These are phyloP conservation scores for Podila verticillata DNA, from an alignment of 192 early-diverging fungal species.

Conservation along the genomic window DNA sequence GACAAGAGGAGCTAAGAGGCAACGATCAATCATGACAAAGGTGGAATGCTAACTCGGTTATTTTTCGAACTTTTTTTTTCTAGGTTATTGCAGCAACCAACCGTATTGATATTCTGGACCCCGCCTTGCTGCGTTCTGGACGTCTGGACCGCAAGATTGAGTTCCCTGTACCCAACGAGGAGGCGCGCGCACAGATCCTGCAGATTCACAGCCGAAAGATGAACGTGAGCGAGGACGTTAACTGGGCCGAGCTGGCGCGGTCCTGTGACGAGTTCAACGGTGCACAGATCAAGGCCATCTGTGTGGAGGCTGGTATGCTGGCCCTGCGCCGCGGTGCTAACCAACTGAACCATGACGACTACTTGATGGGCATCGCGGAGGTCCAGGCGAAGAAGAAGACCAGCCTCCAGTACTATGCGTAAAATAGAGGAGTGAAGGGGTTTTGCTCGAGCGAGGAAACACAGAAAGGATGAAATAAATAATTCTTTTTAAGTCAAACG, in stretches of 20 bases:
- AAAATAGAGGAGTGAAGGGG: slow-evolving; percentile 10
- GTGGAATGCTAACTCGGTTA: neutral
- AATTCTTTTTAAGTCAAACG: neutral
- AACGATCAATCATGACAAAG: neutral
- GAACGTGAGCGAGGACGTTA: slow-evolving; percentile 93
- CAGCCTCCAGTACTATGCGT: slow-evolving; percentile 90
- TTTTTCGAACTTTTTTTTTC: neutral
- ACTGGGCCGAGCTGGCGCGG: slow-evolving; percentile 95
- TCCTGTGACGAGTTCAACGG: slow-evolving; percentile 99
- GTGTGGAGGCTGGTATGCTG: slow-evolving; percentile 99
- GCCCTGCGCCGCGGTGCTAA: slow-evolving; percentile 89
- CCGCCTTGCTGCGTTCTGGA: slow-evolving; percentile 88
- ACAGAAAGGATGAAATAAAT: slow-evolving; percentile 1
- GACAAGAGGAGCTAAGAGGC: neutral
- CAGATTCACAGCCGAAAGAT: slow-evolving; percentile 99
- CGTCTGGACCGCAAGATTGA: slow-evolving; percentile 94
- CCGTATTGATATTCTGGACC: slow-evolving; percentile 92
- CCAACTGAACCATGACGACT: slow-evolving; percentile 95
- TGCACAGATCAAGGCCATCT: slow-evolving; percentile 98
- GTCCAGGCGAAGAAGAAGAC: slow-evolving; percentile 99
- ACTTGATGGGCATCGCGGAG: slow-evolving; percentile 95
- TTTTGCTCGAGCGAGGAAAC: neutral
- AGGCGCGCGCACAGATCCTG: slow-evolving; percentile 93
- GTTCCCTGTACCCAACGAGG: slow-evolving; percentile 92
- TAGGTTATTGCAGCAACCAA: slow-evolving; percentile 98